These are phyloP conservation scores for Wickerhamiella musiphila DNA, from an alignment of 805 yeast species.

Conservation along the genomic window DNA sequence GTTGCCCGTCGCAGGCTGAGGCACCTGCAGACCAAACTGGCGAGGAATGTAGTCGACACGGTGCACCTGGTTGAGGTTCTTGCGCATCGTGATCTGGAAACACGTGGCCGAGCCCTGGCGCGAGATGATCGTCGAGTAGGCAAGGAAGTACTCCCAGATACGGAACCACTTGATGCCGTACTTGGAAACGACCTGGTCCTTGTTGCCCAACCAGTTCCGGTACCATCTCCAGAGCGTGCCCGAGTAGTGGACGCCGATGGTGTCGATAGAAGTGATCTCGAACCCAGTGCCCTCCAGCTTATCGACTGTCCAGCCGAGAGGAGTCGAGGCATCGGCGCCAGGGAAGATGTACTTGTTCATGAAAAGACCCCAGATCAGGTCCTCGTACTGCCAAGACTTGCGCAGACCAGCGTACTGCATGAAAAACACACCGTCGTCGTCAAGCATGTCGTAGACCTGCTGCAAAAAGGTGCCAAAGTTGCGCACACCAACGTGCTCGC, in stretches of 20 bases:
- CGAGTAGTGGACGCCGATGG: conserved; percentile 84
- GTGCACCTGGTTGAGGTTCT: conserved; percentile 71
- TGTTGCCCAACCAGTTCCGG: conserved; percentile 80
- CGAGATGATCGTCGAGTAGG: conserved; percentile 64
- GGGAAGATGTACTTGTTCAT: conserved; percentile 96
- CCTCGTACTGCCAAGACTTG: conserved; percentile 90
- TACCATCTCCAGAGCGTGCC: conserved; percentile 90
- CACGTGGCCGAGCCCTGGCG: conserved; percentile 91
- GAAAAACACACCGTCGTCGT: conserved; percentile 78
- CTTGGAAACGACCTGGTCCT: conserved; percentile 54
- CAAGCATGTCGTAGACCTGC: conserved; percentile 74
- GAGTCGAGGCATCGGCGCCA: conserved; percentile 94
- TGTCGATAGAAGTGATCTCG: conserved; percentile 68
- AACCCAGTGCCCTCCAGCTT: conserved; percentile 70
- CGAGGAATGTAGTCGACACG: conserved; percentile 64
- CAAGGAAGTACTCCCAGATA: conserved; percentile 84
- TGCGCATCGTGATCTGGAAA: conserved; percentile 78
- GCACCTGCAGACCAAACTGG: conserved; percentile 53
- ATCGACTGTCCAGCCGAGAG: conserved; percentile 65
- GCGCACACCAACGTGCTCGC: conserved; percentile 89
- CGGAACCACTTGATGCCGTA: conserved; percentile 83
- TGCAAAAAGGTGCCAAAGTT: conserved; percentile 56
- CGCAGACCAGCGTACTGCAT: conserved; percentile 83
- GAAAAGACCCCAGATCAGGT: conserved; percentile 82
- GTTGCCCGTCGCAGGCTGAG: conserved; percentile 20